These are phyloP conservation scores for Yueomyces sinensis DNA, from an alignment of 805 yeast species.

Conservation along the genomic window DNA sequence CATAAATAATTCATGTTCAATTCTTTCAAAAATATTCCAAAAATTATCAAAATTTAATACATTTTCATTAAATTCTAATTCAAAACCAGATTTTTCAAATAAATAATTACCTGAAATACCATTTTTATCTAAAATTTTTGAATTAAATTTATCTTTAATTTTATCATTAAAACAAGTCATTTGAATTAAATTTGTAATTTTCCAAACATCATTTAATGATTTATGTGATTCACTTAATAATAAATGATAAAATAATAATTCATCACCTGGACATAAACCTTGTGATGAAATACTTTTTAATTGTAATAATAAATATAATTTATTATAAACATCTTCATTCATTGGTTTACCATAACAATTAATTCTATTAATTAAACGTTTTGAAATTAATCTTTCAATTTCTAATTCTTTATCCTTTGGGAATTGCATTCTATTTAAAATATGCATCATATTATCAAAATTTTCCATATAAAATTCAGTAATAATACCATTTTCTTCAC, in stretches of 20 bases:
- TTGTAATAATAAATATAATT: constrained; percentile 18
- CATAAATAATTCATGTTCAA: constrained; percentile 19
- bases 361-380: constrained; percentile 5
- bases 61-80: constrained; percentile 16
- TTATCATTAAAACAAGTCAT: constrained; percentile 18
- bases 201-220: constrained; percentile 11
- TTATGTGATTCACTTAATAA: constrained; percentile 7
- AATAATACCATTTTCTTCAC: constrained; percentile 8
- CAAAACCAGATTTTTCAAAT: constrained; percentile 15
- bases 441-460: constrained; percentile 25
- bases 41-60: constrained; percentile 18
- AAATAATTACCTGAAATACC: constrained; percentile 20
- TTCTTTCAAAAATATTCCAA: constrained; percentile 19
- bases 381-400: constrained; percentile 12
- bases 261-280: constrained; percentile 25
- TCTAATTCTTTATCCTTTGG: constrained; percentile 20
- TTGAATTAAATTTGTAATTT: constrained; percentile 18
- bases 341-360: constrained; percentile 1
- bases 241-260: constrained; percentile 20
- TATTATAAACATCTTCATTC: constrained; percentile 5
- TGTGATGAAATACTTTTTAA: constrained; percentile 24
- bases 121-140: constrained; percentile 18
- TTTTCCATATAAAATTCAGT: constrained; percentile 22
- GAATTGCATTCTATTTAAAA: constrained; percentile 18
- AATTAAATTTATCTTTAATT: constrained; percentile 15